Percentiles rank a stretch among this genome's conserved stretches.
Conservation (phyloP, 2,329 filamentous ascomycete species). For the Ploettnerulaceae sp. region DNA sequence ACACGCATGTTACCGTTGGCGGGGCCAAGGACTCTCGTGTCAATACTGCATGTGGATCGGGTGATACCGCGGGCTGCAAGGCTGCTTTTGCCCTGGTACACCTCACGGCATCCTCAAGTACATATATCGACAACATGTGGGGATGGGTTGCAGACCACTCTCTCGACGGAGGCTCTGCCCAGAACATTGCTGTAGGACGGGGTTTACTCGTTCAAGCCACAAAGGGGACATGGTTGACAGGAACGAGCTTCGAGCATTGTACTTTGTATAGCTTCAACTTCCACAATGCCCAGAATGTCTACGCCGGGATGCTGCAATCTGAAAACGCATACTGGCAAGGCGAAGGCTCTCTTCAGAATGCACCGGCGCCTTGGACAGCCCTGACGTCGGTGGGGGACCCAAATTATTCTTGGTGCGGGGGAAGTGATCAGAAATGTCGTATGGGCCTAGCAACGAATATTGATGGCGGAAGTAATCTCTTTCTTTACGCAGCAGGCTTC, state of each 20-base stretch:
- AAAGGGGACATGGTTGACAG: conserved; percentile 48
- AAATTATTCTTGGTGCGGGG: conserved; percentile 31
- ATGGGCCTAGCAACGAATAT: conserved; percentile 28
- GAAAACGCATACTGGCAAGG: conserved; percentile 67
- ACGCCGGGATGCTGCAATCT: conserved; percentile 61
- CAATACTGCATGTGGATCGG: conserved; percentile 37
- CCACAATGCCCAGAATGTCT: conserved; percentile 53
- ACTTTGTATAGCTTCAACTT: conserved; percentile 50
- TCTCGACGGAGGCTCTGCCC: conserved; percentile 16
- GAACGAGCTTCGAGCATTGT: conserved; percentile 47
- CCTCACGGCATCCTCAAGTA: conserved; percentile 41
- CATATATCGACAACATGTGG: conserved; percentile 52
- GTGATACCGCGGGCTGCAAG: conserved; percentile 39
- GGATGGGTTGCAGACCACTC: conserved; percentile 34
- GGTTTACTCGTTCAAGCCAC: conserved; percentile 34
- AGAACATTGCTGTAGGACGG: conserved; percentile 43
- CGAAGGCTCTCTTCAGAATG: conserved; percentile 29
- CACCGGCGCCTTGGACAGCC: conserved; percentile 39
- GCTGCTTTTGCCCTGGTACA: conserved; percentile 47
- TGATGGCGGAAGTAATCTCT: conserved; percentile 26
- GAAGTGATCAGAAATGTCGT: conserved; percentile 22
- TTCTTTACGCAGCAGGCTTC: conserved; percentile 34
- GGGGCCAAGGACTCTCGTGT: conserved; percentile 40
- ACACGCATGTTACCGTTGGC: conserved; percentile 43
- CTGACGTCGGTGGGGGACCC: conserved; percentile 30